A percentile compares a stretch with the other conserved stretches of the same genome.
Conservation (phyloP, 2,329 filamentous ascomycete species). For the Fusarium nodosum region DNA sequence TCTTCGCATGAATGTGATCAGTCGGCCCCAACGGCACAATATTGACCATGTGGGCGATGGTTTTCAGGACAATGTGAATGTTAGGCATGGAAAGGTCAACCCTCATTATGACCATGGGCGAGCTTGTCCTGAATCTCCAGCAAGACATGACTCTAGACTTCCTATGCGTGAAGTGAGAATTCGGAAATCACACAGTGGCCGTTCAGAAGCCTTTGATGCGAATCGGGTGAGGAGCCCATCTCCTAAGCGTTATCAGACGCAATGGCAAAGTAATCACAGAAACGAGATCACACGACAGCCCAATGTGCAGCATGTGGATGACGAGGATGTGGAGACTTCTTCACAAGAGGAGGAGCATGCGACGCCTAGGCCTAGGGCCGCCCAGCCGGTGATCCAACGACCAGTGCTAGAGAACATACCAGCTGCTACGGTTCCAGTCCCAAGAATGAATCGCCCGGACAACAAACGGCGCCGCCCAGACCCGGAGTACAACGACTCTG, state of each 20-base stretch:
- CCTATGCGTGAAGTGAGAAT: constrained; percentile 57
- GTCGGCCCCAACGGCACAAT: constrained; percentile 45
- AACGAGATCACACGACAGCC: constrained; percentile 38
- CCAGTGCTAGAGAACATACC: constrained; percentile 45
- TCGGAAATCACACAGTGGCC: constrained; percentile 46
- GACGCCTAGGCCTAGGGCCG: constrained; percentile 46
- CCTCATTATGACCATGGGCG: constrained; percentile 37
- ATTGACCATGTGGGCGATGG: constrained; percentile 53
- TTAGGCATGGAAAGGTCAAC: constrained; percentile 36
- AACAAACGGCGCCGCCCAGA: constrained; percentile 61
- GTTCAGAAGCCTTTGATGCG: constrained; percentile 39
- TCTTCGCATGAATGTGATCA: constrained; percentile 55
- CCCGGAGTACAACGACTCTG: constrained; percentile 70
- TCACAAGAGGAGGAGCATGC: constrained; percentile 44
- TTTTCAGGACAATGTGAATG: constrained; percentile 48
- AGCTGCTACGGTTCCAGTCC: constrained; percentile 17
- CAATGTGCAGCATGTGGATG: constrained; percentile 43
- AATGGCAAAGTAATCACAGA: constrained; percentile 40
- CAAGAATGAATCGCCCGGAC: constrained; percentile 39
- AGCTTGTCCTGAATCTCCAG: constrained; percentile 45
- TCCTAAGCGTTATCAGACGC: constrained; percentile 43
- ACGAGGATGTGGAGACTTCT: constrained; percentile 42
- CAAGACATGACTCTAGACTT: constrained; percentile 53
- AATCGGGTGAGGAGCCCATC: constrained; percentile 47
- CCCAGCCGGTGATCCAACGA: constrained; percentile 38